A percentile compares a stretch with the other conserved stretches of the same genome.
Conservation (phyloP, 2,329 filamentous ascomycete species). For the Diaporthe citriasiana region DNA sequence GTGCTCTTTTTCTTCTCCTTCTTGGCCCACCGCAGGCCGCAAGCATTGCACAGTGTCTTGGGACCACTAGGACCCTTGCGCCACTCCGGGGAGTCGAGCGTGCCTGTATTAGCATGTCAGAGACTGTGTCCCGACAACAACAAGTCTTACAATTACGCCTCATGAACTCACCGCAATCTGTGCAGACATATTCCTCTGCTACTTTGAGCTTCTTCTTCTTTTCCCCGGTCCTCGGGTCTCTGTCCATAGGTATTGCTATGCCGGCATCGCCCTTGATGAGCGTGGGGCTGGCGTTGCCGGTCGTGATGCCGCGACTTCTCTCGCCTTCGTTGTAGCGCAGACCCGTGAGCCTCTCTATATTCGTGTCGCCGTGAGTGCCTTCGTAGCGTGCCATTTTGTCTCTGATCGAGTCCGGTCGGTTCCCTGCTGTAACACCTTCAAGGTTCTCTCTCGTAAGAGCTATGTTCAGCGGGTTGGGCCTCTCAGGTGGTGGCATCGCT, state of each 20-base stretch:
- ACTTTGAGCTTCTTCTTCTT: conserved; percentile 92
- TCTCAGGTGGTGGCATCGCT: conserved; percentile 77
- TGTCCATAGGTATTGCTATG: conserved; percentile 85
- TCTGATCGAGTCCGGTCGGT: conserved; percentile 79
- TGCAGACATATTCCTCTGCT: conserved; percentile 92
- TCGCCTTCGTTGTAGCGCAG: conserved; percentile 90
- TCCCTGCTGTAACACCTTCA: conserved; percentile 77
- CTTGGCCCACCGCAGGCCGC: conserved; percentile 82
- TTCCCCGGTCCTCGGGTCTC: conserved; percentile 78
- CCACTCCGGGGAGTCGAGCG: conserved; percentile 95
- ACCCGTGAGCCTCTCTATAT: conserved; percentile 92
- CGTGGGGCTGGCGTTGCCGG: conserved; percentile 83
- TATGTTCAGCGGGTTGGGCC: conserved; percentile 72
- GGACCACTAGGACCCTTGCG: conserved; percentile 92
- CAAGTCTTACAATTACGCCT: background rate
- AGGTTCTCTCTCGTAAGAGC: conserved; percentile 85
- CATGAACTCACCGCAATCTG: conserved; percentile 82
- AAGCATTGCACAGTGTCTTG: conserved; percentile 96
- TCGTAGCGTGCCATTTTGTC: conserved; percentile 91
- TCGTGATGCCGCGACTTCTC: conserved; percentile 88
- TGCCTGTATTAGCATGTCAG: conserved; percentile 62
- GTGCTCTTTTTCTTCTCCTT: conserved; percentile 80
- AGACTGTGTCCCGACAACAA: background rate
- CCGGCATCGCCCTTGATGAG: conserved; percentile 89
- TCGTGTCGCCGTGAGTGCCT: conserved; percentile 80